Evolutionary conservation across 1,284 basidiomycete genomes (phyloP).

Genomic region (Boletellus deceptivus): DNA sequence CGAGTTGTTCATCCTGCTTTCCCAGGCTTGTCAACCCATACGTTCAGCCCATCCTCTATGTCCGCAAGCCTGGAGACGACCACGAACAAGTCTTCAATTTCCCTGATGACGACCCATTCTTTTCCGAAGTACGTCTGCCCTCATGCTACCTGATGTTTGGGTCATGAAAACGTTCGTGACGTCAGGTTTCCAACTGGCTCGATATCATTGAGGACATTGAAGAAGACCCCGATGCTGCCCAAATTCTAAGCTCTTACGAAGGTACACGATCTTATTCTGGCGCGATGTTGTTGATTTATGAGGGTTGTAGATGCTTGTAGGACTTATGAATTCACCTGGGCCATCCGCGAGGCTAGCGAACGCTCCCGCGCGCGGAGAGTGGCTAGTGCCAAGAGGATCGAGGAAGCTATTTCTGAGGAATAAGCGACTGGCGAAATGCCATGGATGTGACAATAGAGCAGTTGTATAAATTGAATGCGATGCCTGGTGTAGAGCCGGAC

Average conservation of each 20-base stretch:
- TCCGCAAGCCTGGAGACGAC: slow-evolving; percentile 85
- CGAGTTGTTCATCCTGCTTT: slow-evolving; percentile 12
- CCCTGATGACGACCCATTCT: slow-evolving; percentile 89
- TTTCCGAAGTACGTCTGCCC: slow-evolving; percentile 58
- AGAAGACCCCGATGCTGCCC: slow-evolving; percentile 63
- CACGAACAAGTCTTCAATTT: slow-evolving; percentile 75
- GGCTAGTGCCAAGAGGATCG: slow-evolving; percentile 21
- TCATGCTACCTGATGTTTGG: not conserved
- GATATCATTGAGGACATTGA: slow-evolving; percentile 81
- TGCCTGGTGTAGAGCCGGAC: too few species aligned
- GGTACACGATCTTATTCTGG: slow-evolving; percentile 41
- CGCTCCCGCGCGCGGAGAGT: slow-evolving; percentile 42
- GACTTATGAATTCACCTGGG: slow-evolving; percentile 88
- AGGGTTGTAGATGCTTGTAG: slow-evolving; percentile 70
- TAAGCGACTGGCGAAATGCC: slow-evolving; percentile 4
- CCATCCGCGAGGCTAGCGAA: slow-evolving; percentile 79
- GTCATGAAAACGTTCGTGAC: not conserved
- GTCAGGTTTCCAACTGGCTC: slow-evolving; percentile 73
- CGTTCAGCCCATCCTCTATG: slow-evolving; percentile 78
- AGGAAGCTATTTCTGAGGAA: slow-evolving; percentile 29
- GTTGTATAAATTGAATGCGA: not conserved
- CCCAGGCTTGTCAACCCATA: slow-evolving; percentile 84
- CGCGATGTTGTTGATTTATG: slow-evolving; percentile 8
- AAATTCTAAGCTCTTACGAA: slow-evolving; percentile 74
- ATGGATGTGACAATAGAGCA: not conserved